Evolutionary conservation across 1,284 basidiomycete genomes (phyloP).

Genomic region (Pholiota adiposa): DNA sequence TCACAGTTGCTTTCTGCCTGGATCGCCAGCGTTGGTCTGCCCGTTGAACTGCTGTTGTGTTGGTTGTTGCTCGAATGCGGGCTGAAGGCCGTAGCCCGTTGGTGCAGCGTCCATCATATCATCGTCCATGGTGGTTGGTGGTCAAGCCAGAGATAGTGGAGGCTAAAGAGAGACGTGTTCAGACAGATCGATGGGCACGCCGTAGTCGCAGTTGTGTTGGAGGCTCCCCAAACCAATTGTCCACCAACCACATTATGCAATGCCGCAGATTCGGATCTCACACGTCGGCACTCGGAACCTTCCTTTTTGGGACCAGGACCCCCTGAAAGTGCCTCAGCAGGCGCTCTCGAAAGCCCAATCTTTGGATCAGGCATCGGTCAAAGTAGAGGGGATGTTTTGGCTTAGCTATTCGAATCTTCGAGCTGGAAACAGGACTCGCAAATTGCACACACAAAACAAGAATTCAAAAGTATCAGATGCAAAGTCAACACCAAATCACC

Average conservation of each 20-base stretch:
- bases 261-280: conserved; percentile 46
- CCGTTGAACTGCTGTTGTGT: conserved; percentile 29
- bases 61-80: conserved; percentile 39
- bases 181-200: conserved; percentile 20
- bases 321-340: no score
- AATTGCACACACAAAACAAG: no score
- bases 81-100: conserved; percentile 37
- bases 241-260: conserved; percentile 29
- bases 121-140: conserved; percentile 61
- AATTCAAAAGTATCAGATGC: no score
- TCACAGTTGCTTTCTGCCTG: conserved; percentile 74
- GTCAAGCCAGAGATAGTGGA: neutral
- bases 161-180: neutral
- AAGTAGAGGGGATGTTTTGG: no score
- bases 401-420: no score
- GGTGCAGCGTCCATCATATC: conserved; percentile 66
- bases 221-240: conserved; percentile 9
- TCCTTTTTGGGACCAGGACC: neutral
- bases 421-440: no score
- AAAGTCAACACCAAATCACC: no score
- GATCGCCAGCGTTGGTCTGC: conserved; percentile 28
- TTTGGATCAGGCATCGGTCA: no score
- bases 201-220: neutral
- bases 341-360: no score
- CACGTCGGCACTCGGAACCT: conserved; percentile 38